phyloP scores from a whole-genome alignment of 192 early-diverging fungal species.

The Linnemannia exigua region DNA sequence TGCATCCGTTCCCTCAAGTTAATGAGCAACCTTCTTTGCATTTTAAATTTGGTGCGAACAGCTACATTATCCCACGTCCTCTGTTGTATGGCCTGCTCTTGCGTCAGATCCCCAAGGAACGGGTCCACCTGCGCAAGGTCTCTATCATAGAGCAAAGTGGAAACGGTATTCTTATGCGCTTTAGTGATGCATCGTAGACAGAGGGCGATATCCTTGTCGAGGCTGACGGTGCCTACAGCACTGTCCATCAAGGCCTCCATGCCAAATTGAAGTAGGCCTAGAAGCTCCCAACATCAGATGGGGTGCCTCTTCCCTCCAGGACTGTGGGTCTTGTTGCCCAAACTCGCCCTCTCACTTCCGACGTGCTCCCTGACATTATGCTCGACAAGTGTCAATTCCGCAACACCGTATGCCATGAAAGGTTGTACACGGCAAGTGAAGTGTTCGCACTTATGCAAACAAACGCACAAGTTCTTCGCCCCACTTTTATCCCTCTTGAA shows the following conservation, averaged over 20 bases:
- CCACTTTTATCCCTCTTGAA: neutral
- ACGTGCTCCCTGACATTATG: neutral
- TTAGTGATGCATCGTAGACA: conserved; percentile 8
- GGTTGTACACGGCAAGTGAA: conserved; percentile 8
- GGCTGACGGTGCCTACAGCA: conserved; percentile 44
- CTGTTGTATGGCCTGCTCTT: conserved; percentile 14
- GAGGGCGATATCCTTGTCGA: conserved; percentile 46
- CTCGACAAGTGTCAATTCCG: neutral
- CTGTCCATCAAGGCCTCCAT: conserved; percentile 16
- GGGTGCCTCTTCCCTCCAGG: neutral
- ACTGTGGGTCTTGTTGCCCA: conserved; percentile 17
- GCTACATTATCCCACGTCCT: conserved; percentile 6
- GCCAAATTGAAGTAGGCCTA: neutral
- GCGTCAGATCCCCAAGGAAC: neutral
- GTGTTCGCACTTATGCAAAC: neutral
- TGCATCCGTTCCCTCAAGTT: no score
- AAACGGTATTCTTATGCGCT: conserved; percentile 26
- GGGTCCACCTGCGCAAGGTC: conserved; percentile 26
- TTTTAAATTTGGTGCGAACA: neutral
- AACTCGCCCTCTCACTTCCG: conserved; percentile 2
- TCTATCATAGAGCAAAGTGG: conserved; percentile 5
- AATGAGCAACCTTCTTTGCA: neutral
- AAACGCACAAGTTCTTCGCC: no score
- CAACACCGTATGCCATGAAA: neutral
- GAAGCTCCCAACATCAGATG: neutral